These are phyloP conservation scores for Aspergillus latus DNA, from an alignment of 2,329 filamentous ascomycete genomes.

Conservation along the genomic window DNA sequence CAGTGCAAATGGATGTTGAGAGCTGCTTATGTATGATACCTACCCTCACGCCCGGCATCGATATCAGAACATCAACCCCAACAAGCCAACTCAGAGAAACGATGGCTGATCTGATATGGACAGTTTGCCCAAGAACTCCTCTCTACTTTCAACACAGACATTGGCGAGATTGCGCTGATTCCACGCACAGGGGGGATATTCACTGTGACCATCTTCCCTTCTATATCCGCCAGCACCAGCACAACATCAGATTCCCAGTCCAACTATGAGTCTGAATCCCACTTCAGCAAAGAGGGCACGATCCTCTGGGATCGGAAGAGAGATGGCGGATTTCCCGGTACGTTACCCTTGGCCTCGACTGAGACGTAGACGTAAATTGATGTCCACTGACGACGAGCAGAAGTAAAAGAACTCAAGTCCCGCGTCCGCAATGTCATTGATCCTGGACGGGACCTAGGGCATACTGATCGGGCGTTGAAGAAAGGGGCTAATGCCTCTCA, in stretches of 20 bases:
- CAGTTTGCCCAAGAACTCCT: slow-evolving; percentile 94
- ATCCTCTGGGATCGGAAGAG: slow-evolving; percentile 83
- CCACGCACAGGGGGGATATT: slow-evolving; percentile 85
- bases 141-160: slow-evolving; percentile 79
- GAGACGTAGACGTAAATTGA: neutral
- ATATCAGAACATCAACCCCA: too few relatives aligned
- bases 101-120: neutral
- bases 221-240: slow-evolving; percentile 1
- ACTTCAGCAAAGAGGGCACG: slow-evolving; percentile 29
- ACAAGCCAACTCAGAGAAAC: too few relatives aligned
- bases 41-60: neutral
- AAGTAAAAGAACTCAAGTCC: slow-evolving; percentile 88
- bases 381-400: slow-evolving; percentile 35
- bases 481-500: slow-evolving; percentile 9
- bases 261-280: neutral
- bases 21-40: slow-evolving; percentile 71
- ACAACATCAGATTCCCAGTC: neutral
- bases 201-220: slow-evolving; percentile 62
- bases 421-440: slow-evolving; percentile 79
- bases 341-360: slow-evolving; percentile 10
- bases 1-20: slow-evolving; percentile 91
- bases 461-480: slow-evolving; percentile 64
- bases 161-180: slow-evolving; percentile 85
- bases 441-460: slow-evolving; percentile 74
- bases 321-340: slow-evolving; percentile 83